phyloP scores from a whole-genome alignment of 2,329 filamentous ascomycete genomes.

The Xenosphaeropsis pyriputrescens region DNA sequence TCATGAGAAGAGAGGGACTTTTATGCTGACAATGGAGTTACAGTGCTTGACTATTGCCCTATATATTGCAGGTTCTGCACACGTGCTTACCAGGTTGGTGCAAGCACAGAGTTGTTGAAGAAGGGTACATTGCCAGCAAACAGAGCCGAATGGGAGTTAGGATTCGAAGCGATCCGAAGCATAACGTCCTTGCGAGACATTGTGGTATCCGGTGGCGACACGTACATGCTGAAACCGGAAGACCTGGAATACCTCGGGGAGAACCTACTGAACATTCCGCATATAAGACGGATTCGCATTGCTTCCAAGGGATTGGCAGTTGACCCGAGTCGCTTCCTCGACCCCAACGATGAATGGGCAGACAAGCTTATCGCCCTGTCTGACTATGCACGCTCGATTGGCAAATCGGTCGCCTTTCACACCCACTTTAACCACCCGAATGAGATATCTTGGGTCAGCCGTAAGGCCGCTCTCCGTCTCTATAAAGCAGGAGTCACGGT shows the following conservation, averaged over 20 bases:
- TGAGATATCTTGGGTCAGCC: conserved; percentile 46
- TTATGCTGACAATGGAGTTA: conserved; percentile 6
- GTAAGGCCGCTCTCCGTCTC: conserved; percentile 32
- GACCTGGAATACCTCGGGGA: conserved; percentile 38
- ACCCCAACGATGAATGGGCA: conserved; percentile 36
- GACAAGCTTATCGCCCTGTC: conserved; percentile 34
- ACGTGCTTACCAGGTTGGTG: conserved; percentile 42
- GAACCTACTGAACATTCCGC: conserved; percentile 37
- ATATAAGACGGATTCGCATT: conserved; percentile 44
- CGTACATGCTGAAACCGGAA: conserved; percentile 38
- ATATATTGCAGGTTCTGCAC: conserved; percentile 51
- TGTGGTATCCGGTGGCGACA: conserved; percentile 47
- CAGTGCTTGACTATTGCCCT: conserved; percentile 29
- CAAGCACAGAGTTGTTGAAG: conserved; percentile 33
- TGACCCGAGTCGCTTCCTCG: conserved; percentile 37
- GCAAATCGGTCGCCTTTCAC: conserved; percentile 46
- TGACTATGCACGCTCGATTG: conserved; percentile 30
- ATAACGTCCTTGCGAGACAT: conserved; percentile 37
- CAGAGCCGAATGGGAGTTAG: conserved; percentile 32
- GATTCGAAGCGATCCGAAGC: conserved; percentile 39
- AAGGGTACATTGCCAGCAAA: conserved; percentile 27
- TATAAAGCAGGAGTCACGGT: conserved; percentile 35
- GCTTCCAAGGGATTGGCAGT: conserved; percentile 48
- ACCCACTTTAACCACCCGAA: conserved; percentile 51
- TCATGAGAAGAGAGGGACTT: too few relatives aligned